Base-by-base conservation (phyloP, 106 monocot species). In the Apostasia ramifera region DNA sequence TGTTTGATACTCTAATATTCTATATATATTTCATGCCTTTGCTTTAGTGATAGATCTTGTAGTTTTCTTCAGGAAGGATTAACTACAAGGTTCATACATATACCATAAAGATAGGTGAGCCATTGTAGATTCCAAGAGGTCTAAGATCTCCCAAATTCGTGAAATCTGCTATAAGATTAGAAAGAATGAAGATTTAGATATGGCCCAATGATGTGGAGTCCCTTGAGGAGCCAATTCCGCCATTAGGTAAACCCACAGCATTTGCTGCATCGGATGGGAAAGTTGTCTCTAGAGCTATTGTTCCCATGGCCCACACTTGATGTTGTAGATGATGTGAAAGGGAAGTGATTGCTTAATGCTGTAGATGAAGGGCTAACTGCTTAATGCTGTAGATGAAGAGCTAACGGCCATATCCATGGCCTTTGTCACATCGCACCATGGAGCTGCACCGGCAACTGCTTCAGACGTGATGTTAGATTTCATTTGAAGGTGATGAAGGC, bases 151-250 rank as follows among this genome's bases (percentile, higher is more conserved):
- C 98, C 81, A 93, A 79, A 68, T 86, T 92, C 60, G 86, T 77
- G 44, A 97, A 78, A 75, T 98, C 97, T 61, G 87, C 83, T 42
- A 93, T 85, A 53, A 98, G 73, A 74, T 98, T 93, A 37, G 92
- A 73, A 68, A 98, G 73, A 70, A 85, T 90, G 68, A 98, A 85
- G 66, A 87, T 90, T 93, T 93, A 98, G 41, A 87, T 80, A 57
- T 86, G 88, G 44, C 85, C 83, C 57, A 93, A 76, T n/a, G 87
- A 79, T 71, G 81, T 72, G 40, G 86, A 66, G 58, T 95, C 86
- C 44, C 84, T 90, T 0, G 87, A 97, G 39, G 85, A 88, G 14
- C 91, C 91, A 44, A 79, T 70, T 48, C 86, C 84, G 63, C 77
- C 83, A 81, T 92, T 86, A 8, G 78, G 80, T 45, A 97, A 59